Conservation (phyloP, 495 filamentous ascomycete genomes). For the Trichoderma asperelloides region DNA sequence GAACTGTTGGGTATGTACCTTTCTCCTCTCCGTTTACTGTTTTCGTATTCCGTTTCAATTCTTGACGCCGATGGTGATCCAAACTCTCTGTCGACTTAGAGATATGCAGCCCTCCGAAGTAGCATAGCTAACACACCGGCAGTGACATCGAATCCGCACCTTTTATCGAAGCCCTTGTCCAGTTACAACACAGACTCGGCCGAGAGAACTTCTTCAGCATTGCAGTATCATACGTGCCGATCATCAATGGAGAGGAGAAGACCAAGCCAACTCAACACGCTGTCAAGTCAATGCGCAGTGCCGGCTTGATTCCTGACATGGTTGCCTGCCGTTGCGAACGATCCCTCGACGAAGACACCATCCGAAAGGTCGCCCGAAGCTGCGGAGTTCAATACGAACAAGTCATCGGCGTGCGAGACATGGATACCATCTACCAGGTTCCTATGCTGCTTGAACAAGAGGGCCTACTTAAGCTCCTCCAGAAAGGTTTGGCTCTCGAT, state of each 20-base stretch:
- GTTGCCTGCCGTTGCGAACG: slow-evolving; percentile 84
- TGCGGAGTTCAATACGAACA: slow-evolving; percentile 76
- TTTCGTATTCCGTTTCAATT: too few relatives aligned
- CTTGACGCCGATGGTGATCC: too few relatives aligned
- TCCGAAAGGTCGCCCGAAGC: slow-evolving; percentile 77
- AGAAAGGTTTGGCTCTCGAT: slow-evolving; percentile 51
- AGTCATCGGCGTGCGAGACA: slow-evolving; percentile 78
- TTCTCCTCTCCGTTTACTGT: neutral
- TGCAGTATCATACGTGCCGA: slow-evolving; percentile 71
- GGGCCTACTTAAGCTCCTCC: slow-evolving; percentile 55
- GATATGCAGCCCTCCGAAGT: neutral
- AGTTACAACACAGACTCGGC: slow-evolving; percentile 62
- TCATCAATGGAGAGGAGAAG: slow-evolving; percentile 73
- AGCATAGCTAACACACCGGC: slow-evolving; percentile 23
- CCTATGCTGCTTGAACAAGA: slow-evolving; percentile 81
- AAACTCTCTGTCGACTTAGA: too few relatives aligned
- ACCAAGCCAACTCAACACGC: slow-evolving; percentile 94
- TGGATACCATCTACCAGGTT: slow-evolving; percentile 83
- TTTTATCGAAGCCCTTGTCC: slow-evolving; percentile 79
- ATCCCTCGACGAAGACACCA: slow-evolving; percentile 61
- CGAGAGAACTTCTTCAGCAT: slow-evolving; percentile 80
- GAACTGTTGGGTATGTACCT: slow-evolving; percentile 34
- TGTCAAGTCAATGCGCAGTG: slow-evolving; percentile 69
- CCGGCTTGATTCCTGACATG: slow-evolving; percentile 79
- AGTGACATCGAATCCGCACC: slow-evolving; percentile 86